Evolutionary conservation across 2,329 filamentous ascomycete species (phyloP), one percentile per base, ranked within the genome.

Genomic region (Aspergillus calidoustus): DNA sequence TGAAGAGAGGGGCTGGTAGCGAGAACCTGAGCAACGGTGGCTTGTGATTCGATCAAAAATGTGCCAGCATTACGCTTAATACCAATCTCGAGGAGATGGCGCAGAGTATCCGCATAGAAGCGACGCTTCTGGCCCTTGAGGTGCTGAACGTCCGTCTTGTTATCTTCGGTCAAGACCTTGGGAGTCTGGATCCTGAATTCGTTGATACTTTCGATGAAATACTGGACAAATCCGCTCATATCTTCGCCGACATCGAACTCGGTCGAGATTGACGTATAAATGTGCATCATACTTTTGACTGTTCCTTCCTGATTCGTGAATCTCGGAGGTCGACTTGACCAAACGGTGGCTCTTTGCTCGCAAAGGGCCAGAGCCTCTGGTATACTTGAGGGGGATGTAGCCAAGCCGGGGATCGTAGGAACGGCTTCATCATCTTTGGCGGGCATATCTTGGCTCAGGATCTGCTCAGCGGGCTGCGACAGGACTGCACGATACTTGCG

Each of bases 81-180:
- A 4, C 95, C 95, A 94, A 99, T 98, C 60, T 89, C 86, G 41
- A 92, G 88, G 30, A 97, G 81, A 23, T 89, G 87, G 71, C 91
- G 93, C 65, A 99, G 80, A 0, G 91, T 93, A 68, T 98, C 94
- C 0, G 92, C 91, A 69, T 96, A 95, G 15, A 98, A 84, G 69
- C 93, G 93, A 48, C 92, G 88, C 79, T 99, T 99, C 69, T 92
- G 87, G 3, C 87, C 88, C 81, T 97, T 98, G 68, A 98, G 86
- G 74, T 97, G 92, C 76, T 96, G 93, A 63, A 97, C 87, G 17
- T 85, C 76, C 11, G 89, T 85, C 73, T 93, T 94, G 76, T 95
- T 97, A 48, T 97, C 93, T 28, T 97, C 91, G 0, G 86, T 97
- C 50, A 96, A 79, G n/a, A 84, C 83, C 0, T 86, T 81, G 0